Base-by-base conservation (phyloP, 179 eudicot species). In the Corrigiola litoralis region DNA sequence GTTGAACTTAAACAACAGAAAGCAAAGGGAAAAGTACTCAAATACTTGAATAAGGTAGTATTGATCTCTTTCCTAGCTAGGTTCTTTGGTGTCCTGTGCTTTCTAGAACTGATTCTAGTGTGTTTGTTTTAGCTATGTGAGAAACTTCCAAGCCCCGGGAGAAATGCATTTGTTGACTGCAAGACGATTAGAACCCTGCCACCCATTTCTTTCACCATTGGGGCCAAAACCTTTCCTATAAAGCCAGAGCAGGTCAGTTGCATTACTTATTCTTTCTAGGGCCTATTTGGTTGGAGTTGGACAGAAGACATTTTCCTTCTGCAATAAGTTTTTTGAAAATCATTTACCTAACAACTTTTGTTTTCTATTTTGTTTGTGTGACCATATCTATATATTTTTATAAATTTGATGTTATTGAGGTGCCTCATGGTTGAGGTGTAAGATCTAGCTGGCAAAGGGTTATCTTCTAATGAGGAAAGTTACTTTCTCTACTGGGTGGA, bases 101-200 rank as follows among this genome's bases (percentile, higher is more conserved):
- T 40, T 52, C 38, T 67, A 56, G 4, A 27, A 48, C 46, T 67
- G 47, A 51, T 33, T 3, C 2, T 24, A 8, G 37, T 55, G 6
- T 47, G 3, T 50, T 1, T 62, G 33, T 38, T 57, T 20, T 48
- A 79, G 83, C 68, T 79, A 16, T 79, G 80, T 41, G 75, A 76
- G 78, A 76, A 62, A 69, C 73, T 79, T 21, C 80, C 80, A 20
- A 79, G 61, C 49, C 78, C 80, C 6, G 74, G 70, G 61, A 42
- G 37, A 38, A 79, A 57, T 66, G 54, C 78, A 1, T 72, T 76
- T 72, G 63, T 79, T 45, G 71, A 72, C 38, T 79, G 78, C 38
- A 37, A 69, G 10, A 61, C 52, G 53, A 62, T 79, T 53, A 73
- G 28, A 12, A 40, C 6, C 20, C 28, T 79, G 72, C 83, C 83